phyloP scores from a whole-genome alignment of 2,329 filamentous ascomycete species.

The Aspergillus pseudonomiae region DNA sequence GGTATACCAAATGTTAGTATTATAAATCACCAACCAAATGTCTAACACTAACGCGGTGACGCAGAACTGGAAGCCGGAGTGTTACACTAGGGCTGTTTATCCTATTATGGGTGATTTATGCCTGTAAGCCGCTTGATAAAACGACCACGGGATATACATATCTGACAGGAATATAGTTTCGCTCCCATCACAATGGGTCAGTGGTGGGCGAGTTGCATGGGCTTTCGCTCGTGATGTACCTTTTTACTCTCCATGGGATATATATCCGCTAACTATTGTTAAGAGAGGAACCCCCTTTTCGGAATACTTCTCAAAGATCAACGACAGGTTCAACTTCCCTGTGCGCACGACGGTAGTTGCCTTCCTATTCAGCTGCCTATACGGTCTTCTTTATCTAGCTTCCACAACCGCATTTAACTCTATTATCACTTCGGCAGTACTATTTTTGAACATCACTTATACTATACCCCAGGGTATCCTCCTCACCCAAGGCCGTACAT shows the following conservation, averaged over 20 bases:
- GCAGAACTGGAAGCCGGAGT: background rate
- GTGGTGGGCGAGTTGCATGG: conserved; percentile 19
- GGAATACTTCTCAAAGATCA: conserved; percentile 18
- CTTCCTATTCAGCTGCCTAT: conserved; percentile 33
- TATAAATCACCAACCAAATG: no score
- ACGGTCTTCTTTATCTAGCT: conserved; percentile 28
- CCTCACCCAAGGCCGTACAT: conserved; percentile 38
- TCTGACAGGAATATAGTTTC: background rate
- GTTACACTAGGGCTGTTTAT: background rate
- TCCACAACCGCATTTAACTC: conserved; percentile 45
- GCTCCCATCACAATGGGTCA: conserved; percentile 19
- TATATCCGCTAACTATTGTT: background rate
- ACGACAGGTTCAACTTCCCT: conserved; percentile 24
- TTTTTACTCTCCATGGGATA: background rate
- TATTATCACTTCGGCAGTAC: conserved; percentile 39
- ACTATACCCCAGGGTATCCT: conserved; percentile 48
- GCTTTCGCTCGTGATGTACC: conserved; percentile 17
- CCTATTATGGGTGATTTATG: background rate
- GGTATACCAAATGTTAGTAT: conserved; percentile 2
- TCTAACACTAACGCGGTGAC: background rate
- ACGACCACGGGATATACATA: background rate
- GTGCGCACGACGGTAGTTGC: conserved; percentile 32
- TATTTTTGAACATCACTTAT: conserved; percentile 43
- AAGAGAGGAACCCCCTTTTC: conserved; percentile 16
- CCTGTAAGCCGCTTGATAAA: background rate